Evolutionary conservation across 176 grass and related monocot genomes (phyloP), one percentile per base, ranked within the genome.

Genomic region (Ensete ventricosum): DNA sequence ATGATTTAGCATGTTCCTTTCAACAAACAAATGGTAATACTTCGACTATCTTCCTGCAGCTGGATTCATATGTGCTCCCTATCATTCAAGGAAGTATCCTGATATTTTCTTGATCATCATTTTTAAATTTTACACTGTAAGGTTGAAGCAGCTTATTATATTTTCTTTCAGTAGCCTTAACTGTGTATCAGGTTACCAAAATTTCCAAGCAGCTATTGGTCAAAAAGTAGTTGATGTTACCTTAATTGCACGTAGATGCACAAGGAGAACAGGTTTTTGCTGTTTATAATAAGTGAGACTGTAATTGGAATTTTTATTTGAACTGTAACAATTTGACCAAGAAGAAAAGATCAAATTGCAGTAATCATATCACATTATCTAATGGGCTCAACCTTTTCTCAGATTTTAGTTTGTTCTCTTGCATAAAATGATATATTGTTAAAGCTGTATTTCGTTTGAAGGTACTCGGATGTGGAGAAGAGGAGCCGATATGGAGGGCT

Each of bases 41-140:
- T 23, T 86, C 73, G 62, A 82, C 57, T 79, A 82, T 83, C 54
- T 58, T 80, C 71, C 55, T 78, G 53, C 85, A 98, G 90, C 82
- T 98, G 80, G 86, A 98, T 54, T 90, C 91, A 55, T 98, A 93
- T 64, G 79, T 93, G 19, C 82, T 98, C 76, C 90, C 95, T 84
- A 82, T 98, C 81, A 93, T 98, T 83, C 95, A 98, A 91, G 95
- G 90, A 92, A 93, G 86, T 98, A 93, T 98, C 95, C 90, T 91
- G 75, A 63, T 63, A 68, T 76, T 90, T 34, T 70, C n/a, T 70
- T n/a, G 21, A 24, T 1, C 34, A 6, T 52, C 22, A 11, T 49
- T 57, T 9, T 49, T 67, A 14, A 20, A 2, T 54, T 17, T 68
- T 77, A 43, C 53, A n/a, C 29, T 49, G 23, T 48, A 70, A 69